Evolutionary conservation across 768 basidiomycete species (phyloP), one percentile per base, ranked within the genome.

Genomic region (Lactarius trivialis): DNA sequence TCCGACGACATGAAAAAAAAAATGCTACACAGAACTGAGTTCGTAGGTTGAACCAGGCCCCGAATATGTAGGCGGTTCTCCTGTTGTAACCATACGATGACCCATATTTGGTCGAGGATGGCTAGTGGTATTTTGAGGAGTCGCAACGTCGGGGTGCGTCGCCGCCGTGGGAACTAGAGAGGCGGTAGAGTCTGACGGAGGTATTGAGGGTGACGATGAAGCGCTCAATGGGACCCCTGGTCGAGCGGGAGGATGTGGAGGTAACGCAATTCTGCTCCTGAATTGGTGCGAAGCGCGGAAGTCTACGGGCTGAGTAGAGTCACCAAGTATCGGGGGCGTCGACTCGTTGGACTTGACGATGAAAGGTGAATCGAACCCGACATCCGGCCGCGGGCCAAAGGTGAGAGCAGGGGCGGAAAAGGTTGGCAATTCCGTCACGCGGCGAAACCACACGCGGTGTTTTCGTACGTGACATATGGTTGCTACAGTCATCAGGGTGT

Each of bases 1-100:
- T 86, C 66, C n/a, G n/a, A n/a, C 62, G 14, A 58, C 28, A n/a
- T 26, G 17, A 17, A 37, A 36, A n/a, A 43, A 64, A 58, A 64
- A 51, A 24, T 48, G 14, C 54, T 55, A 55, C 37, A 50, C 32
- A n/a, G 58, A 0, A 24, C 17, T 9, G 26, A 17, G 36, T 49
- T 63, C 26, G 33, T 55, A 41, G 32, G 3, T 32, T 34, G 45
- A 49, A 51, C 54, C 58, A 28, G 62, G 62, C 15, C 21, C 56
- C 0, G 53, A 41, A 34, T 64, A 64, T 19, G 50, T 64, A 41
- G 63, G 63, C 17, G 63, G 63, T 21, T 60, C 58, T 14, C 63
- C 63, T 17, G 3, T 43, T 28, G 33, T 17, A n/a, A 30, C 28
- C 51, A 34, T 55, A 30, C 3, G 63, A 56, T 50, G 32, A 26